Evolutionary conservation across 345 rosid genomes (phyloP).

Genomic region (Trapa bicornis): DNA sequence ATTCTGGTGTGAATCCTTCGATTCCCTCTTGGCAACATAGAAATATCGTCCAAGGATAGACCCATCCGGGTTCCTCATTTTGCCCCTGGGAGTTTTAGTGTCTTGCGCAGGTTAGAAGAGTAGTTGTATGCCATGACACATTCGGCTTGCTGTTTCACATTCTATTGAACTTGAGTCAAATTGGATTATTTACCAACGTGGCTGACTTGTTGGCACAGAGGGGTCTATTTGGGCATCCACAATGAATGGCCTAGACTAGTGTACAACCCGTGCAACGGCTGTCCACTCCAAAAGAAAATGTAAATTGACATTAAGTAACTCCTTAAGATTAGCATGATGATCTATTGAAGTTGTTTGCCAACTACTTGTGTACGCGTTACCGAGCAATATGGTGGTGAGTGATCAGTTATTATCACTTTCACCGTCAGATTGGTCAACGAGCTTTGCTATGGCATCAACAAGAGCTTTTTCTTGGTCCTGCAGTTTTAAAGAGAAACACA

Average conservation of each 20-base stretch:
- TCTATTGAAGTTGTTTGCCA: not conserved
- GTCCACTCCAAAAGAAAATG: too few species aligned
- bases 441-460: conserved; percentile 74
- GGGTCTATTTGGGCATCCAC: too few species aligned
- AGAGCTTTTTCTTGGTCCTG: conserved; percentile 91
- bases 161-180: not conserved
- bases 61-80: not conserved
- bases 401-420: conserved; percentile 84
- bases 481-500: conserved; percentile 5
- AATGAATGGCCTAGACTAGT: too few species aligned
- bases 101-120: not conserved
- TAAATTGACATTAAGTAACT: too few species aligned
- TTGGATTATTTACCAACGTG: not conserved
- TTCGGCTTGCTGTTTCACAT: not conserved
- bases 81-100: not conserved
- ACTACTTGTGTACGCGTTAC: not conserved
- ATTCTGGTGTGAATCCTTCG: not conserved
- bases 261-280: too few species aligned
- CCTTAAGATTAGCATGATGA: too few species aligned
- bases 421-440: conserved; percentile 85
- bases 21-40: not conserved
- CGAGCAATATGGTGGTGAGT: conserved; percentile 22
- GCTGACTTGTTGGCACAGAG: not conserved
- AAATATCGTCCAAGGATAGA: not conserved
- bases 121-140: not conserved